Evolutionary conservation across 768 basidiomycete genomes (phyloP).

Genomic region (Leccinum olivaceopallidum): DNA sequence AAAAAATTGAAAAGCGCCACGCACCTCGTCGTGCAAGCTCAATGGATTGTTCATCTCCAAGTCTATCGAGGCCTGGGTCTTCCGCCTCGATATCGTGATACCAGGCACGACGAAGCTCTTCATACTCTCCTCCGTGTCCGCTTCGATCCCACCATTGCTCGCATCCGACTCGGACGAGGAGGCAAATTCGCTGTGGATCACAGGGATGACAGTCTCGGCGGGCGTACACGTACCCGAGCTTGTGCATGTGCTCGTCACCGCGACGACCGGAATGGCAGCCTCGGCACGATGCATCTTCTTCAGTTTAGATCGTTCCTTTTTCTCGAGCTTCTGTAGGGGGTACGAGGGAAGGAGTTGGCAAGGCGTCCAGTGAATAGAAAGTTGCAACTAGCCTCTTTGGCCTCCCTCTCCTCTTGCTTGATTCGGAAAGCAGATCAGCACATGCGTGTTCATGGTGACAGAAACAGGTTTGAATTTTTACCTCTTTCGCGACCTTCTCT

Average conservation of each 20-base stretch:
- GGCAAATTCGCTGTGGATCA: conserved; percentile 33
- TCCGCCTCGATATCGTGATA: too few relatives aligned
- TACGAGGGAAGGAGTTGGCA: neutral
- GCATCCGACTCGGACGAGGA: conserved; percentile 62
- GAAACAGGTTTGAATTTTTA: conserved; percentile 26
- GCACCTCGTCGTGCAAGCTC: too few relatives aligned
- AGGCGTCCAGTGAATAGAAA: neutral
- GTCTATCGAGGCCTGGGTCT: too few relatives aligned
- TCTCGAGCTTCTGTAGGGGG: conserved; percentile 48
- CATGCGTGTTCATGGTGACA: neutral
- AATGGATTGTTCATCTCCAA: too few relatives aligned
- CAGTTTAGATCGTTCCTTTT: conserved; percentile 56
- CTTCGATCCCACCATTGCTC: conserved; percentile 61
- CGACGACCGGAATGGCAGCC: conserved; percentile 17
- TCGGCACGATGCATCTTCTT: conserved; percentile 45
- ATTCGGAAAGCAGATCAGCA: conserved; percentile 25
- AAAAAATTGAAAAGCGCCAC: too few relatives aligned
- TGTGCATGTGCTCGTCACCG: conserved; percentile 12
- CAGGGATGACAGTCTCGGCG: conserved; percentile 21
- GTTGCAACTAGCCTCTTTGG: conserved; percentile 40
- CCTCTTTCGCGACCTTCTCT: conserved; percentile 59
- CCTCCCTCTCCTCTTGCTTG: conserved; percentile 46
- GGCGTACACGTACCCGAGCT: conserved; percentile 8
- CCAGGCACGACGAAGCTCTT: conserved; percentile 18
- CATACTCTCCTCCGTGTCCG: conserved; percentile 74